Evolutionary conservation across 2,329 filamentous ascomycete genomes (phyloP).

Genomic region (Pseudocercospora musae): DNA sequence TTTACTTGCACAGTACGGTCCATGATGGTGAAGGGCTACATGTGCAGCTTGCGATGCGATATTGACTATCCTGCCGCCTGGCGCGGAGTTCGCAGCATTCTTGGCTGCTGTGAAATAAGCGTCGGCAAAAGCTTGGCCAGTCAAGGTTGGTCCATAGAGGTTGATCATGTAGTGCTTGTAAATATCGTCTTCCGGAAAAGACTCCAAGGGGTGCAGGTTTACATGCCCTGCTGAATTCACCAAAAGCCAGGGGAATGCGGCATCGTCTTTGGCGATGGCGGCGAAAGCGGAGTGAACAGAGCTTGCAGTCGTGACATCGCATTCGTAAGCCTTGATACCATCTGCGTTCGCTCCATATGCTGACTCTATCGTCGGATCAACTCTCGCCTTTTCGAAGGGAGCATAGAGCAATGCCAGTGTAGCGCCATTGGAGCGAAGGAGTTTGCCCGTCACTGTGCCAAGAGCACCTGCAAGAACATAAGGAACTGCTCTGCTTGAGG

Average conservation of each 20-base stretch:
- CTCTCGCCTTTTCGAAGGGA: constrained; percentile 43
- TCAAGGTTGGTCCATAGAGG: constrained; percentile 46
- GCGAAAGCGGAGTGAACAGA: constrained; percentile 33
- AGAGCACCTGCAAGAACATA: constrained; percentile 36
- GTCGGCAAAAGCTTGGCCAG: constrained; percentile 45
- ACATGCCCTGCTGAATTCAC: constrained; percentile 42
- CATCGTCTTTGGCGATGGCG: constrained; percentile 23
- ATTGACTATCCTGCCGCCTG: constrained; percentile 44
- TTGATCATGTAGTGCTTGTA: constrained; percentile 46
- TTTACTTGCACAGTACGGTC: constrained; percentile 50
- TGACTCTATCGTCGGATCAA: constrained; percentile 37
- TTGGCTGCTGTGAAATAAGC: constrained; percentile 36
- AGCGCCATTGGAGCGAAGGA: constrained; percentile 42
- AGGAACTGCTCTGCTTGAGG: neutral
- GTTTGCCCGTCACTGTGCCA: constrained; percentile 43
- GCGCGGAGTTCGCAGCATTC: constrained; percentile 12
- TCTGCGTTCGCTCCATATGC: constrained; percentile 31
- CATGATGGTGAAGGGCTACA: constrained; percentile 45
- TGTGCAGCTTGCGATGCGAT: constrained; percentile 49
- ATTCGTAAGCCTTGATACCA: constrained; percentile 33
- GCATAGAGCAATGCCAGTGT: constrained; percentile 47
- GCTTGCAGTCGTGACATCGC: constrained; percentile 34
- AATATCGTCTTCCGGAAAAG: constrained; percentile 43
- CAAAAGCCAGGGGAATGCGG: constrained; percentile 34
- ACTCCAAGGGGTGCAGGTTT: constrained; percentile 44